phyloP scores from a whole-genome alignment of 345 rosid genomes.

The Sonneratia caseolaris region DNA sequence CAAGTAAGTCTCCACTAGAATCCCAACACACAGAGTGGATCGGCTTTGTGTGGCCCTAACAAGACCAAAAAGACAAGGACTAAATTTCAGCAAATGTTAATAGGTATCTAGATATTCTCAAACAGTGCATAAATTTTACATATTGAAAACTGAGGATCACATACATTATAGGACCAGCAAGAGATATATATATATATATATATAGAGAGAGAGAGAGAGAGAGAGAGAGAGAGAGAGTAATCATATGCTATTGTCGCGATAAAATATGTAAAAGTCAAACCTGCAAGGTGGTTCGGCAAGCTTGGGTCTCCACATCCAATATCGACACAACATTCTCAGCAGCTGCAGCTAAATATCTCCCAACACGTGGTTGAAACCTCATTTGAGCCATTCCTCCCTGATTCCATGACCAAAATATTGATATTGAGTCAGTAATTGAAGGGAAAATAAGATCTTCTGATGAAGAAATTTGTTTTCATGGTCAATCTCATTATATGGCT shows the following conservation, averaged over 20 bases:
- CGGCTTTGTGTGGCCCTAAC: constrained; percentile 67
- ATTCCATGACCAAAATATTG: neutral
- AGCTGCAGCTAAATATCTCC: constrained; percentile 88
- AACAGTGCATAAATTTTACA: constrained; percentile 19
- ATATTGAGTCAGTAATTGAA: neutral
- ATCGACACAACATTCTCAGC: constrained; percentile 73
- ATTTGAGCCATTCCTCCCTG: constrained; percentile 77
- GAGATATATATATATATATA: neutral
- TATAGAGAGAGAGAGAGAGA: neutral
- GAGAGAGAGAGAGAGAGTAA: neutral
- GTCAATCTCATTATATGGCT: neutral
- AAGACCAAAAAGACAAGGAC: neutral
- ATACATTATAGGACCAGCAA: neutral
- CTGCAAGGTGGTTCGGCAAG: constrained; percentile 62
- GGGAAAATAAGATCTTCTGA: too few species aligned
- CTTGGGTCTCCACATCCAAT: constrained; percentile 79
- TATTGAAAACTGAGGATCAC: neutral
- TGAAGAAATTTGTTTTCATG: neutral
- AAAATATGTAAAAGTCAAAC: neutral
- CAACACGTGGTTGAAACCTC: constrained; percentile 89
- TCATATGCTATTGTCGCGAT: too few species aligned
- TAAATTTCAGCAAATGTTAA: too few species aligned
- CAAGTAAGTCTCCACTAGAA: constrained; percentile 69
- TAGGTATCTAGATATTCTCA: too few species aligned
- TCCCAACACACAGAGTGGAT: constrained; percentile 90